Evolutionary conservation across 495 filamentous ascomycete genomes (phyloP).

Genomic region (Staphylotrichum longicolle): DNA sequence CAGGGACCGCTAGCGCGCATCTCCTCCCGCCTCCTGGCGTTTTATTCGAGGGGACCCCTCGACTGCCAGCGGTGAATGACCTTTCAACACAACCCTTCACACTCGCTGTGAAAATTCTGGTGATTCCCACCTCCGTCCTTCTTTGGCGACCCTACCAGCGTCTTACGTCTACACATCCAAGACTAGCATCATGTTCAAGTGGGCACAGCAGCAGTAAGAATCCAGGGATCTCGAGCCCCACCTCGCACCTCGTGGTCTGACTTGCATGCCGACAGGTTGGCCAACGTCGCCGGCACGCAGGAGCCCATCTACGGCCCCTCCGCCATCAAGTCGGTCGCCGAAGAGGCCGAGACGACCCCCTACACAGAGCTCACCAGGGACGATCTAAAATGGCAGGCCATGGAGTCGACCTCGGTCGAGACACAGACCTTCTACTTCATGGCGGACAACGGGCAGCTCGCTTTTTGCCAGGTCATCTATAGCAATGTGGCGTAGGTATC

Average conservation of each 20-base stretch:
- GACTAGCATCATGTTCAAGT: slow-evolving; percentile 47
- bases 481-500: slow-evolving; percentile 87
- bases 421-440: slow-evolving; percentile 95
- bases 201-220: slow-evolving; percentile 49
- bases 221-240: slow-evolving; percentile 15
- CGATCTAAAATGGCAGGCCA: slow-evolving; percentile 74
- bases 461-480: slow-evolving; percentile 89
- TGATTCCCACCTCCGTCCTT: slow-evolving; percentile 9
- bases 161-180: slow-evolving; percentile 19
- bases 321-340: slow-evolving; percentile 79
- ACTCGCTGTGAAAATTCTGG: slow-evolving; percentile 9
- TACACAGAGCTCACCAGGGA: slow-evolving; percentile 75
- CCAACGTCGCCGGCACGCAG: slow-evolving; percentile 88
- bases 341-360: slow-evolving; percentile 74
- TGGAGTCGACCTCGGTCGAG: slow-evolving; percentile 86
- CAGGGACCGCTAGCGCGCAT: slow-evolving; percentile 14
- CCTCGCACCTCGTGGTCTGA: slow-evolving; percentile 17
- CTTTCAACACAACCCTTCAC: slow-evolving; percentile 11
- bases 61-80: slow-evolving; percentile 30
- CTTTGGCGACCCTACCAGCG: slow-evolving; percentile 11
- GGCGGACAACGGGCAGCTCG: slow-evolving; percentile 72
- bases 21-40: slow-evolving; percentile 10
- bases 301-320: slow-evolving; percentile 94
- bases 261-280: slow-evolving; percentile 56
- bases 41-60: slow-evolving; percentile 23